Evolutionary conservation across 2,329 filamentous ascomycete genomes (phyloP), one percentile per base, ranked within the genome.

Genomic region (Penicillium hordei): DNA sequence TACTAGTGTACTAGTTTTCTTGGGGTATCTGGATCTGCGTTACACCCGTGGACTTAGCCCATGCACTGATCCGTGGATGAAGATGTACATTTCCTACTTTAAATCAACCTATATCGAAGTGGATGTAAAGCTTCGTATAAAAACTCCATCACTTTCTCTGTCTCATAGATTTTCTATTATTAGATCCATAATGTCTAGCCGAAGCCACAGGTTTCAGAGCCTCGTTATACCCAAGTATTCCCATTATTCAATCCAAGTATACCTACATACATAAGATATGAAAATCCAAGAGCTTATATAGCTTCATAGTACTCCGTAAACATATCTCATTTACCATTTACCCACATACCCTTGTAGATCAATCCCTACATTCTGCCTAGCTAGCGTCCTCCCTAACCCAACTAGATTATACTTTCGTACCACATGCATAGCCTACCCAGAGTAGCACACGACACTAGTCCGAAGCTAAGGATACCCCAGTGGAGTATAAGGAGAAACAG

Each of bases 1-100:
- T 27, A 36, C 21, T 52, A 52, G 40, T 52, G 25, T 56, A 51
- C 23, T 64, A 64, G 60, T 57, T 62, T 55, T 60, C 52, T 43
- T 19, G 12, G 50, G 57, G 52, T 17, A 31, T 17, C 27, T 46
- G 54, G 52, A 60, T 60, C 58, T 59, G 51, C 48, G 13, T 33
- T 39, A 34, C 39, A 34, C 12, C 39, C 4, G 36, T 42, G 19
- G 19, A 42, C 31, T 52, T 45, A 46, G 49, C 34, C 49, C 39
- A 52, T 44, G 46, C 45, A 42, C 54, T 54, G 61, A 62, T 59
- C 55, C 51, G 55, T 61, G 52, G 44, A 40, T 23, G 42, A 25
- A 33, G 17, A 21, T 23, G 13, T 10, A 52, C 25, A 15, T 17
- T 29, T 12, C 48, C 19, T 43, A 51, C 50, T 36, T 34, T 46